These are phyloP conservation scores for Salix purpurea DNA, from an alignment of 345 rosid genomes.

Conservation along the genomic window DNA sequence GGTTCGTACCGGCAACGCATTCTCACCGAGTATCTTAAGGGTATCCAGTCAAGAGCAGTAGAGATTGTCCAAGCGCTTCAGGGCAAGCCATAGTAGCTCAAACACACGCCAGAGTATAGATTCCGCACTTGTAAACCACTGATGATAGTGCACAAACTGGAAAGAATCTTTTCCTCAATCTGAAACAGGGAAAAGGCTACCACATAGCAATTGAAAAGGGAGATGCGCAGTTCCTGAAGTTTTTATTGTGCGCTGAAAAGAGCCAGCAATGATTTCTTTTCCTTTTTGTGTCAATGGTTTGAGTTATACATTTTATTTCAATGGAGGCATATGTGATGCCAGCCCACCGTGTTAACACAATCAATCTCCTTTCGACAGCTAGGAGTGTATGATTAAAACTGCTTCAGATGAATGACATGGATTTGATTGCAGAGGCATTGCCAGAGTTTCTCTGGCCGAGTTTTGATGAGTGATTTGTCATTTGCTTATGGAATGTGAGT, in stretches of 20 bases:
- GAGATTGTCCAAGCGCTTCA: constrained; percentile 53
- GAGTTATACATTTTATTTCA: not conserved
- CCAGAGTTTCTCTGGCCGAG: too few relatives aligned
- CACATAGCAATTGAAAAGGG: not conserved
- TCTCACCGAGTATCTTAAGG: constrained; percentile 66
- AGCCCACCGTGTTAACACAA: not conserved
- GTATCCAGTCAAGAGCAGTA: constrained; percentile 66
- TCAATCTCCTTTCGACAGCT: not conserved
- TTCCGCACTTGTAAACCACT: not conserved
- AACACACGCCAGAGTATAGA: not conserved
- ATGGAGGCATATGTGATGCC: not conserved
- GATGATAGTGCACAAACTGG: not conserved
- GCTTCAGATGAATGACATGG: not conserved
- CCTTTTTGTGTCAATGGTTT: not conserved
- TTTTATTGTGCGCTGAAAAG: not conserved
- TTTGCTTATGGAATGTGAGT: too few relatives aligned
- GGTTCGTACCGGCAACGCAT: constrained; percentile 89
- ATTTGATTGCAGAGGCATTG: too few relatives aligned
- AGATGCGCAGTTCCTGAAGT: not conserved
- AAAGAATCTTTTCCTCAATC: not conserved
- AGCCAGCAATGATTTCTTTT: not conserved
- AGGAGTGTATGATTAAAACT: not conserved
- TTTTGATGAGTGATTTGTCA: too few relatives aligned
- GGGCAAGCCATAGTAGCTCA: constrained; percentile 21
- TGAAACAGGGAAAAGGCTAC: not conserved